phyloP scores from a whole-genome alignment of 371 early-diverging fungal genomes.

The Capillidium heterosporum region DNA sequence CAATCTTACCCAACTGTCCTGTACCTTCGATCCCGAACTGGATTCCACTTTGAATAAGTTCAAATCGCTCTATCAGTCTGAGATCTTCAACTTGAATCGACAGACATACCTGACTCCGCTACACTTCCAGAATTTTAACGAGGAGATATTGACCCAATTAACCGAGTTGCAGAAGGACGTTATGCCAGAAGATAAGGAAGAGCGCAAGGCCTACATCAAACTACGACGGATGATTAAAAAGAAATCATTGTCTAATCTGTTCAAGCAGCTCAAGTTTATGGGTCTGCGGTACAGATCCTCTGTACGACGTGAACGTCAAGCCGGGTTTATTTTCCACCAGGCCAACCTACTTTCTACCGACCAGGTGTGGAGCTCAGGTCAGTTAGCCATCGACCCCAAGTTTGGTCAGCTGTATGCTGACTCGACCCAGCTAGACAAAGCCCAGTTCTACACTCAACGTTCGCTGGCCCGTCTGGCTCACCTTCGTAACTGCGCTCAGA shows the following conservation, averaged over 20 bases:
- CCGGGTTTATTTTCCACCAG: background rate
- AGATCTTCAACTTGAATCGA: background rate
- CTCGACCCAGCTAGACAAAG: slow-evolving; percentile 32
- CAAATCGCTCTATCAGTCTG: background rate
- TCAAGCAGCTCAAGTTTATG: slow-evolving; percentile 56
- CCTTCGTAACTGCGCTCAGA: slow-evolving; percentile 32
- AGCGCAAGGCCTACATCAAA: slow-evolving; percentile 16
- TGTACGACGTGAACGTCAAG: background rate
- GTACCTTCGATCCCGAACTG: background rate
- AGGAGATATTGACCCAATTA: background rate
- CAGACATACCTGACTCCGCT: background rate
- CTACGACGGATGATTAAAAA: slow-evolving; percentile 63
- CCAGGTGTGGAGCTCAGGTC: background rate
- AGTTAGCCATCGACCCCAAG: slow-evolving; percentile 10
- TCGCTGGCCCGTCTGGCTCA: slow-evolving; percentile 46
- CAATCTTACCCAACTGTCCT: too few relatives aligned
- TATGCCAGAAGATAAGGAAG: slow-evolving; percentile 1
- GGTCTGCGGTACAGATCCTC: slow-evolving; percentile 28
- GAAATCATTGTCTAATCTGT: slow-evolving; percentile 71
- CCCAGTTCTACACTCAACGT: slow-evolving; percentile 32
- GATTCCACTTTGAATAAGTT: background rate
- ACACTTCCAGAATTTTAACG: background rate
- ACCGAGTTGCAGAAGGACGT: background rate
- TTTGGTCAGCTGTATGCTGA: slow-evolving; percentile 10
- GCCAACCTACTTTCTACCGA: background rate